A percentile compares a stretch with the other conserved stretches of the same genome.
Evolutionary conservation across 2,329 filamentous ascomycete species (phyloP).

Genomic region (Fusarium sacchari): DNA sequence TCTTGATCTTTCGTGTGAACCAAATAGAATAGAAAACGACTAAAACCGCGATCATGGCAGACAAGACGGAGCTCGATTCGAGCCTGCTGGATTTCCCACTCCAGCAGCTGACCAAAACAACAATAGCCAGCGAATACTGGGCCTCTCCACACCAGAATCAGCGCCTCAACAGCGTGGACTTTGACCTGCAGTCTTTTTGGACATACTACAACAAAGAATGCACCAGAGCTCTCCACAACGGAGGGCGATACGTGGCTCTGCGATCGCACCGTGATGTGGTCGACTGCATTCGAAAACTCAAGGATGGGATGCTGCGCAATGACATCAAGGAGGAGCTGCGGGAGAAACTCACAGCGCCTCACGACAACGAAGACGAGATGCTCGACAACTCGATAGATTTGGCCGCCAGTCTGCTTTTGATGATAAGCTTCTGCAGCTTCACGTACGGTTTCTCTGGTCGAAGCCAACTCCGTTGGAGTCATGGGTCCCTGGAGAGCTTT

Average conservation of each 20-base stretch:
- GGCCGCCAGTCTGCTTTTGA: background rate
- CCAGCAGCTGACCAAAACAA: background rate
- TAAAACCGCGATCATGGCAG: background rate
- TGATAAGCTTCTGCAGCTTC: background rate
- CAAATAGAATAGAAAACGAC: fast-evolving
- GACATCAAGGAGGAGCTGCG: background rate
- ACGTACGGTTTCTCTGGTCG: background rate
- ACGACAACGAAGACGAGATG: background rate
- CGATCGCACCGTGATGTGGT: background rate
- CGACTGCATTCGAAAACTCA: background rate
- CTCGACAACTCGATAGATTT: background rate
- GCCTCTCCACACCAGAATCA: background rate
- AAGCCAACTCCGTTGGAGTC: background rate
- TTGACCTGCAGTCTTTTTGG: background rate
- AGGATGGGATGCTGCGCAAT: background rate
- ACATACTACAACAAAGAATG: background rate
- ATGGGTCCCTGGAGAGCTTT: background rate
- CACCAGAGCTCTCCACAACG: background rate
- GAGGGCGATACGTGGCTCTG: background rate
- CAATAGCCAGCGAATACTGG: background rate
- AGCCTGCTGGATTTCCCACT: background rate
- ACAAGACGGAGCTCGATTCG: background rate
- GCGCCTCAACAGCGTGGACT: background rate
- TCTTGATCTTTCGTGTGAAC: fast-evolving
- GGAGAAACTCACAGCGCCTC: background rate